Percentiles rank a stretch among this genome's conserved stretches.
Evolutionary conservation across 108 stramenopile genomes (phyloP).

Genomic region (Skeletonema tropicum): DNA sequence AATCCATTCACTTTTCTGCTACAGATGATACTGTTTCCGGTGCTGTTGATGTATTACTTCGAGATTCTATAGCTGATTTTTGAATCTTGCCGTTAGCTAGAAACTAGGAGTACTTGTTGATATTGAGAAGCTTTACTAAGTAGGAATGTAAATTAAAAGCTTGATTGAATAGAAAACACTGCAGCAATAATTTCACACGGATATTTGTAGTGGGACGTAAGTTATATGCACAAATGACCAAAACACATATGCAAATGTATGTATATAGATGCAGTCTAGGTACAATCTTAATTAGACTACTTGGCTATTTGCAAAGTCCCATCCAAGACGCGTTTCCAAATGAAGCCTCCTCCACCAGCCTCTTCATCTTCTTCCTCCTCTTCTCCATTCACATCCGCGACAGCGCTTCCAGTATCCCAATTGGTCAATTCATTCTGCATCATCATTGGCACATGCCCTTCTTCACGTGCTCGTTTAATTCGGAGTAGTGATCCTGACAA

Average conservation of each 20-base stretch:
- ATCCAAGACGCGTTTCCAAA: slow-evolving; percentile 57
- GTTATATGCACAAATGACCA: no score
- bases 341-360: slow-evolving; percentile 18
- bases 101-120: no score
- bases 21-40: slow-evolving; percentile 39
- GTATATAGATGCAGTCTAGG: no score
- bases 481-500: slow-evolving; percentile 75
- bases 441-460: slow-evolving; percentile 22
- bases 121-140: no score
- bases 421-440: slow-evolving; percentile 15
- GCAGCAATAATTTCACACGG: background rate
- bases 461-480: slow-evolving; percentile 60
- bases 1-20: slow-evolving; percentile 46
- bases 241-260: no score
- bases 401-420: slow-evolving; percentile 6
- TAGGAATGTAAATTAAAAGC: no score
- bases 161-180: no score
- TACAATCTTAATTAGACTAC: no score
- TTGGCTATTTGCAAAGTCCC: slow-evolving; percentile 55
- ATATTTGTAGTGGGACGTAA: no score
- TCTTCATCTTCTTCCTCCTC: slow-evolving; percentile 12
- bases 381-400: slow-evolving; percentile 2
- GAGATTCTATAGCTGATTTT: background rate
- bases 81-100: background rate
- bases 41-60: slow-evolving; percentile 11